Conservation (phyloP, 306 rosid species). For the Boehmeria nivea region DNA sequence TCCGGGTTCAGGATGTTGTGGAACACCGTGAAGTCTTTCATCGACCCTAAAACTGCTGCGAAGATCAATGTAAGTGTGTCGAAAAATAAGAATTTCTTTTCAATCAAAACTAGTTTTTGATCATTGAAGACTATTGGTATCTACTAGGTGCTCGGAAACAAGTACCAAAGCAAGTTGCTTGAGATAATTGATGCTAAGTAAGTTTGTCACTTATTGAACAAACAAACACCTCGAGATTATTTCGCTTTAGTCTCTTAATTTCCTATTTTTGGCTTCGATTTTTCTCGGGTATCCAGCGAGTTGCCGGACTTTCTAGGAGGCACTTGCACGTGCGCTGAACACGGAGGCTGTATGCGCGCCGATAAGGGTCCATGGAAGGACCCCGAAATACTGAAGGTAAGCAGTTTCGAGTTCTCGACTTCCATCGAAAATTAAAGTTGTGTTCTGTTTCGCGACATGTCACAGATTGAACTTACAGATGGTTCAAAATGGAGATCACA, state of each 20-base stretch:
- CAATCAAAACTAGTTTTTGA: slow-evolving; percentile 10
- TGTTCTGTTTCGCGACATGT: slow-evolving; percentile 7
- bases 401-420: not conserved
- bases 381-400: slow-evolving; percentile 48
- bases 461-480: slow-evolving; percentile 42
- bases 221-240: not conserved
- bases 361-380: slow-evolving; percentile 97
- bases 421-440: slow-evolving; percentile 7
- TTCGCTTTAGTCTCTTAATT: too few species aligned
- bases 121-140: slow-evolving; percentile 21
- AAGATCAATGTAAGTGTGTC: slow-evolving; percentile 63
- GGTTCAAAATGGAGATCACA: slow-evolving; percentile 74
- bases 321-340: slow-evolving; percentile 68
- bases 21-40: slow-evolving; percentile 88
- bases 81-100: slow-evolving; percentile 17
- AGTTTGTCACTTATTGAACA: slow-evolving; percentile 11
- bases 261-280: not conserved
- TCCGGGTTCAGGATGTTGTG: slow-evolving; percentile 91
- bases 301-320: slow-evolving; percentile 90
- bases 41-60: slow-evolving; percentile 87
- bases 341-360: slow-evolving; percentile 87
- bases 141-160: slow-evolving; percentile 83
- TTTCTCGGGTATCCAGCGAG: slow-evolving; percentile 45
- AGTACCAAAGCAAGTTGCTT: slow-evolving; percentile 77
- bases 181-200: slow-evolving; percentile 84